These are phyloP conservation scores for Hymenochaete sp. DNA, from an alignment of 1,284 basidiomycete species.

Conservation along the genomic window DNA sequence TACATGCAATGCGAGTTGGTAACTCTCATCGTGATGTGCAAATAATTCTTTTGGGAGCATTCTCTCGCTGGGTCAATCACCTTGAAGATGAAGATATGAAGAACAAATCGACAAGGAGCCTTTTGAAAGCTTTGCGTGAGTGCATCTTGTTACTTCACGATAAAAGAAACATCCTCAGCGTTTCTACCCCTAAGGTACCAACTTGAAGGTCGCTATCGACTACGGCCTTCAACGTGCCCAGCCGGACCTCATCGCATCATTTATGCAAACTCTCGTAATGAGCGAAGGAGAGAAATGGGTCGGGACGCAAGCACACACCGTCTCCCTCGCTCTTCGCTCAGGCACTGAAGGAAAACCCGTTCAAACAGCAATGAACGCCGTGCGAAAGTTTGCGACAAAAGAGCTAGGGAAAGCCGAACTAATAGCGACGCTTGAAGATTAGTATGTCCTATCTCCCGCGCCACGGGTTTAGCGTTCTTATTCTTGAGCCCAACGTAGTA, in stretches of 20 bases:
- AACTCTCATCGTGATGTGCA: conserved; percentile 65
- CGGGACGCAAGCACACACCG: conserved; percentile 44
- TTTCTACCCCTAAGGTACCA: too few species aligned
- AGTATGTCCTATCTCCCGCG: conserved; percentile 59
- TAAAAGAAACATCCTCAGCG: too few species aligned
- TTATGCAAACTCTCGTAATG: conserved; percentile 78
- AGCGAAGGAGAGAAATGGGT: conserved; percentile 82
- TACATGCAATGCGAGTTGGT: conserved; percentile 76
- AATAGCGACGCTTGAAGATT: conserved; percentile 74
- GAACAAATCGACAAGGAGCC: conserved; percentile 50
- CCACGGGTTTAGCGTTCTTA: too few species aligned
- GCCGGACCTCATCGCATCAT: conserved; percentile 72
- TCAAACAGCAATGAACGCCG: conserved; percentile 49
- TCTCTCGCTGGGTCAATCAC: conserved; percentile 74
- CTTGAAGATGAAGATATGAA: conserved; percentile 63
- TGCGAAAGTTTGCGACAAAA: conserved; percentile 68
- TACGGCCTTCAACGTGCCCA: conserved; percentile 69
- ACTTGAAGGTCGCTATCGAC: conserved; percentile 77
- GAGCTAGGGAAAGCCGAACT: conserved; percentile 66
- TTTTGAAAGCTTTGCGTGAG: conserved; percentile 71
- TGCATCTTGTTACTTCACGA: too few species aligned
- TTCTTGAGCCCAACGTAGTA: conserved; percentile 31
- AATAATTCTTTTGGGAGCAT: conserved; percentile 67
- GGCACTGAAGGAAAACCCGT: conserved; percentile 63
- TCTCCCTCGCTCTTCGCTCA: conserved; percentile 52